Evolutionary conservation across 495 filamentous ascomycete species (phyloP).

Genomic region (Penicillium silybi): DNA sequence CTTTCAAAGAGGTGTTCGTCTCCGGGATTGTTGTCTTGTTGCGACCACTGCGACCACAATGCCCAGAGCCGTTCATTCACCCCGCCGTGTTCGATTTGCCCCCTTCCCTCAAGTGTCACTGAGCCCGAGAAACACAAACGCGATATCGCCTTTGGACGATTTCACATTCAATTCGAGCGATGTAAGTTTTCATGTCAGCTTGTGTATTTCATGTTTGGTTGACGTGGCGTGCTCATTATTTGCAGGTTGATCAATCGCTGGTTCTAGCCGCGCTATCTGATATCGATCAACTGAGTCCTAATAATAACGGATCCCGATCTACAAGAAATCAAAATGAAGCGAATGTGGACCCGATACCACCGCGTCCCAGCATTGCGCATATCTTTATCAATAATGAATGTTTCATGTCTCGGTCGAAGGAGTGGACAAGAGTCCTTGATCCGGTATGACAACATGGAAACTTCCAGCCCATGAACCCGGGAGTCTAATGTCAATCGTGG

Average conservation of each 20-base stretch:
- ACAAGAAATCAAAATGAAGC: not conserved
- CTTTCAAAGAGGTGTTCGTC: not conserved
- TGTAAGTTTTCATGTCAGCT: not conserved
- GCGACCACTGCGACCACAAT: not conserved
- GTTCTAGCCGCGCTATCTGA: not conserved
- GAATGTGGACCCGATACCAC: not conserved
- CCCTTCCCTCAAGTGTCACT: not conserved
- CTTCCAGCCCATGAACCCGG: not conserved
- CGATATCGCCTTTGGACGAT: not conserved
- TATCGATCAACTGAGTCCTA: not conserved
- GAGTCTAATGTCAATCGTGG: not conserved
- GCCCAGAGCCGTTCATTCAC: not conserved
- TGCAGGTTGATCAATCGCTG: not conserved
- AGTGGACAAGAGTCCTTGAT: slow-evolving; percentile 24
- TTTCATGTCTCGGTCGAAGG: slow-evolving; percentile 21
- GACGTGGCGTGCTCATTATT: not conserved
- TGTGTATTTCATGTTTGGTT: no score
- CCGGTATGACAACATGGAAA: slow-evolving; percentile 11
- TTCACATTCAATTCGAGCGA: not conserved
- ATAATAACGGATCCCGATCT: not conserved
- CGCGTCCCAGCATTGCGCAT: slow-evolving; percentile 14
- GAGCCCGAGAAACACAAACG: not conserved
- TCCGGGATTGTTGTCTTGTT: not conserved
- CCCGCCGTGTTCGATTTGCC: not conserved
- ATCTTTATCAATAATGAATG: slow-evolving; percentile 23